Evolutionary conservation across 108 stramenopile genomes (phyloP), one percentile per base, ranked within the genome.

Genomic region (Skeletonema potamos): DNA sequence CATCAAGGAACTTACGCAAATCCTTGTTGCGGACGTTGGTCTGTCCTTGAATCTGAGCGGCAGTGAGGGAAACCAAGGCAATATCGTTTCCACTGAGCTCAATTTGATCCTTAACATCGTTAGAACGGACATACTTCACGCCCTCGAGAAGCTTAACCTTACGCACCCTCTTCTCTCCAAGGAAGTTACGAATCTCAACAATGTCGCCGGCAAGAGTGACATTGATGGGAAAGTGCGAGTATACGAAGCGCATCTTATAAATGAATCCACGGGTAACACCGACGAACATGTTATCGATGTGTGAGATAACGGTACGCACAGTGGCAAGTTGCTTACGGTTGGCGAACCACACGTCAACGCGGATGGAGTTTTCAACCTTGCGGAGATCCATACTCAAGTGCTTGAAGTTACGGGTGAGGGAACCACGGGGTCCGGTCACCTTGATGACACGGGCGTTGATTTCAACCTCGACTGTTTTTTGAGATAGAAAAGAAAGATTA

Each of bases 1-100:
- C 99, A 72, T 99, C 99, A 69, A 99, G 90, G 89, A 99, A 99
- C 86, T 99, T 99, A 92, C 98, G 99, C 79, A 99, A 92, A 98
- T 99, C 99, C 95, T 99, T 99, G 56, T 97, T 87, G 51, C 96
- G 92, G 65, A 99, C 92, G 57, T 92, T 96, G 82, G 96, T 97
- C 28, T 94, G 78, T 81, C 97, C 96, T 78, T 97, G 97, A 72
- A 99, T 98, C 72, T 92, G 87, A 32, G 97, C 97, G 55, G 92
- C 92, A 37, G 95, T 95, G 39, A 98, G 87, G 51, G 96, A 97
- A 22, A 99, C 99, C n/a, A 79, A 66, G 39, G 94, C 85, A 76
- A 99, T 93, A 83, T 99, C 99, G 77, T 97, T 99, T 70, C 98
- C 98, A 58, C 77, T 84, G 20, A 99, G 83, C 76, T 97, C 88